Conservation (phyloP, 805 yeast genomes). For the Saccharomycopsis javanensis region DNA sequence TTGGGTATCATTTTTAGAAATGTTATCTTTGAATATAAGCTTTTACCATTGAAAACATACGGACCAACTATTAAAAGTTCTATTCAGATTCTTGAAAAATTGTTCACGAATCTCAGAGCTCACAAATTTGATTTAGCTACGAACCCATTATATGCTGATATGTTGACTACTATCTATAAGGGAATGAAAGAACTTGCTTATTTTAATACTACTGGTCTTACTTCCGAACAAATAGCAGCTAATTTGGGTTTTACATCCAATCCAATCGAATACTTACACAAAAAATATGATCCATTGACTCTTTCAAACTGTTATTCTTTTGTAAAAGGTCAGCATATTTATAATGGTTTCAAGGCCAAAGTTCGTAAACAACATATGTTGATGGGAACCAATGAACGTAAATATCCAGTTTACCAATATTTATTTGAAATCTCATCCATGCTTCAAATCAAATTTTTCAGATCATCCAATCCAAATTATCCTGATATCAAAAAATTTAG, state of each 20-base stretch:
- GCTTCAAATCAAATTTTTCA: constrained; percentile 7
- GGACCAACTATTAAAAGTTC: background rate
- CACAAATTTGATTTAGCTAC: background rate
- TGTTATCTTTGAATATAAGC: background rate
- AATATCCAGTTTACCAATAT: constrained; percentile 13
- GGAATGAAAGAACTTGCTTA: constrained; percentile 2
- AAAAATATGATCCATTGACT: constrained; percentile 26
- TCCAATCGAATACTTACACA: constrained; percentile 34
- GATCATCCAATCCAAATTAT: constrained; percentile 11
- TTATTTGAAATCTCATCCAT: constrained; percentile 9
- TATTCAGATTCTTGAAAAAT: background rate
- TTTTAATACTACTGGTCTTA: constrained; percentile 1
- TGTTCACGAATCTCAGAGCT: background rate
- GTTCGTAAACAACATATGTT: constrained; percentile 10
- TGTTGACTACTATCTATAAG: background rate
- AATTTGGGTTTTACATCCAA: constrained; percentile 40
- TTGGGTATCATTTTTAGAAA: constrained; percentile 1
- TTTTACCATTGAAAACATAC: constrained; percentile 8
- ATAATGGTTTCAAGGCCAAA: background rate
- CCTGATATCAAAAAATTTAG: background rate
- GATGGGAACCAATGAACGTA: background rate
- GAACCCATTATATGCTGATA: background rate
- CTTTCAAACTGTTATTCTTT: constrained; percentile 2
- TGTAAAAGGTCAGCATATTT: background rate
- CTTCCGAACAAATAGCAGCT: constrained; percentile 23